Conservation (phyloP, 352 stramenopile genomes). For the Globisporangium barbulae region DNA sequence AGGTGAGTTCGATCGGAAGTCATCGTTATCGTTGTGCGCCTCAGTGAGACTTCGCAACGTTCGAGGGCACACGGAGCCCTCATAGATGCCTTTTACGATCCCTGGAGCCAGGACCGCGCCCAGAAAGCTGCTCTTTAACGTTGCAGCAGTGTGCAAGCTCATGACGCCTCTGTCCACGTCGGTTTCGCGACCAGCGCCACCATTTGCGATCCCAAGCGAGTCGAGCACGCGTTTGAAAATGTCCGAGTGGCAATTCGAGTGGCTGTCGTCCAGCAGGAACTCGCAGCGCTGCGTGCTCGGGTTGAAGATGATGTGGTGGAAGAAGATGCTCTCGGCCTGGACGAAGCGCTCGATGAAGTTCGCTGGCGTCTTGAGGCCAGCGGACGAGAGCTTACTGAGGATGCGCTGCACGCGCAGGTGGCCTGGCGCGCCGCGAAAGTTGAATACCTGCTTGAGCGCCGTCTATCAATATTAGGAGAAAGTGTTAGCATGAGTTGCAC, state of each 20-base stretch:
- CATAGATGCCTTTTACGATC: slow-evolving; percentile 45
- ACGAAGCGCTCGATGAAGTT: slow-evolving; percentile 55
- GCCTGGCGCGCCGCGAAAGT: slow-evolving; percentile 54
- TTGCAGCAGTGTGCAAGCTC: slow-evolving; percentile 30
- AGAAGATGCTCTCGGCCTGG: slow-evolving; percentile 73
- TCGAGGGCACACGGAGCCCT: slow-evolving; percentile 38
- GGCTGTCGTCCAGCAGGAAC: slow-evolving; percentile 45
- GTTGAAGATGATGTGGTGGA: slow-evolving; percentile 78
- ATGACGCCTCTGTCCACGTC: background rate
- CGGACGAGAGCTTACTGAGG: slow-evolving; percentile 53
- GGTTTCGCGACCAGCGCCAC: slow-evolving; percentile 10
- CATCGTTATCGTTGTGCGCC: slow-evolving; percentile 5
- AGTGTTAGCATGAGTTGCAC: background rate
- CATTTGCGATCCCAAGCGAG: slow-evolving; percentile 30
- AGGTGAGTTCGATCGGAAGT: slow-evolving; percentile 7
- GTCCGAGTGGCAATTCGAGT: slow-evolving; percentile 50
- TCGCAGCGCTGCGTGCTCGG: slow-evolving; percentile 34
- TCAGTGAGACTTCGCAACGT: slow-evolving; percentile 18
- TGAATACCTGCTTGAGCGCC: slow-evolving; percentile 71
- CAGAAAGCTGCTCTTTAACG: slow-evolving; percentile 38
- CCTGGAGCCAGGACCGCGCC: slow-evolving; percentile 32
- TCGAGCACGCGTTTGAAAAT: slow-evolving; percentile 37
- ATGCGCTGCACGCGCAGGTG: slow-evolving; percentile 59
- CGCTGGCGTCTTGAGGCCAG: slow-evolving; percentile 39
- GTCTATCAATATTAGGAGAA: slow-evolving; percentile 34